Evolutionary conservation across 2,329 filamentous ascomycete genomes (phyloP).

Genomic region (Fusarium longipes): DNA sequence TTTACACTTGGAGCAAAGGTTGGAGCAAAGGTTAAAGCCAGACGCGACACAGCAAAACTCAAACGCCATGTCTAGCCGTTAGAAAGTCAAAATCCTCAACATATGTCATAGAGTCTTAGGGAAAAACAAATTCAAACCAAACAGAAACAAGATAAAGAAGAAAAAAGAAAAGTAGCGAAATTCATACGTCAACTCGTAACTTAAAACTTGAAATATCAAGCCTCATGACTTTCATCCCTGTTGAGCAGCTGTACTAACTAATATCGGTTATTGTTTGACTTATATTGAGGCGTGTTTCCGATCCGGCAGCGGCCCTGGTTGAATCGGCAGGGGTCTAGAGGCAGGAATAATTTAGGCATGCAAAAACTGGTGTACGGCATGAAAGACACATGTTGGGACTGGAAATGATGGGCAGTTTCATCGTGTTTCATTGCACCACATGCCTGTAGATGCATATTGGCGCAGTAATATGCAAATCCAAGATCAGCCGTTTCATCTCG

Average conservation of each 20-base stretch:
- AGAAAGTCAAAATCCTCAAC: conserved; percentile 5
- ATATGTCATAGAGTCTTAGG: neutral
- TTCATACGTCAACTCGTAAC: neutral
- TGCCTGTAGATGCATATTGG: conserved; percentile 7
- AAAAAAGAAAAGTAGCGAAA: neutral
- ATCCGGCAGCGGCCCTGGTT: conserved; percentile 26
- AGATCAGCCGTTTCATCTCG: conserved; percentile 21
- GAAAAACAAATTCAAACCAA: neutral
- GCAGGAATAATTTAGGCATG: conserved; percentile 9
- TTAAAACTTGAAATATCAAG: neutral
- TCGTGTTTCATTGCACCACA: conserved; percentile 25
- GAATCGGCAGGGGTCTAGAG: conserved; percentile 3
- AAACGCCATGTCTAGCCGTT: conserved; percentile 20
- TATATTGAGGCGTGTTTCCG: conserved; percentile 38
- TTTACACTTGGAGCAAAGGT: neutral
- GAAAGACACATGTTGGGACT: conserved; percentile 6
- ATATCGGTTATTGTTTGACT: conserved; percentile 31
- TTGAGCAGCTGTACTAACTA: neutral
- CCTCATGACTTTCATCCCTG: neutral
- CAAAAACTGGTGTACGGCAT: conserved; percentile 20
- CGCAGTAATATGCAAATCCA: neutral
- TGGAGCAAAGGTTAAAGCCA: neutral
- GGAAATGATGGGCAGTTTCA: conserved; percentile 37
- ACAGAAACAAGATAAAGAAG: neutral
- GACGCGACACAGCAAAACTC: conserved; percentile 12